These are phyloP conservation scores for Zygoascus flipseniorum DNA, from an alignment of 805 yeast species.

Conservation along the genomic window DNA sequence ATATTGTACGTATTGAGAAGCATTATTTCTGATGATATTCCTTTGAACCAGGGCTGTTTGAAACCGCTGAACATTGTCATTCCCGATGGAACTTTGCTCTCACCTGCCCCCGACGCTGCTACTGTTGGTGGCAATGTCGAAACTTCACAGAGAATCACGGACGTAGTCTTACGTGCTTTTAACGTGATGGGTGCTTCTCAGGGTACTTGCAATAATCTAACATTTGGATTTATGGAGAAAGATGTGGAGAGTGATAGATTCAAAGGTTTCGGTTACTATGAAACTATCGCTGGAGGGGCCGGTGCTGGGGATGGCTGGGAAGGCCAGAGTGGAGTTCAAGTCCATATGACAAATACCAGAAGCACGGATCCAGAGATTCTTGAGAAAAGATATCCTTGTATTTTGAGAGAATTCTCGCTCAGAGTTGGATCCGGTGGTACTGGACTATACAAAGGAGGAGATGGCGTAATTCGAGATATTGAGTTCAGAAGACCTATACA, in stretches of 20 bases:
- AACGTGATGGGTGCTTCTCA: constrained; percentile 90
- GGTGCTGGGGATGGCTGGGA: constrained; percentile 87
- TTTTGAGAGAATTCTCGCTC: constrained; percentile 62
- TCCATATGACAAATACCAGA: constrained; percentile 89
- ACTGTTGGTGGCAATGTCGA: constrained; percentile 94
- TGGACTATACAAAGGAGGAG: constrained; percentile 69
- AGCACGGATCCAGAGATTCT: constrained; percentile 87
- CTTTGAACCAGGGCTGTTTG: constrained; percentile 89
- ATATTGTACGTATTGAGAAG: constrained; percentile 81
- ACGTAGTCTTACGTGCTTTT: constrained; percentile 79
- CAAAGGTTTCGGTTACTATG: constrained; percentile 81
- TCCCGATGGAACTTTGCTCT: constrained; percentile 54
- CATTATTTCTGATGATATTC: constrained; percentile 78
- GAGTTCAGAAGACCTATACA: constrained; percentile 66
- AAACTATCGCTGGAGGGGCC: constrained; percentile 92
- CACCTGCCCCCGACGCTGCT: constrained; percentile 80
- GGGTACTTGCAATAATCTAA: constrained; percentile 90
- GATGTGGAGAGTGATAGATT: constrained; percentile 32
- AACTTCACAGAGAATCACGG: constrained; percentile 90
- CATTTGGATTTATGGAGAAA: constrained; percentile 69
- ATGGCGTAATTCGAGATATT: constrained; percentile 79
- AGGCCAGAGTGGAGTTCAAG: constrained; percentile 85
- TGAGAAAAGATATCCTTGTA: constrained; percentile 81
- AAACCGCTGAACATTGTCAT: constrained; percentile 62
- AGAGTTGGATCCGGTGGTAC: constrained; percentile 72